Evolutionary conservation across 805 yeast species (phyloP), one percentile per base, ranked within the genome.

Genomic region (Saccharomycopsis amapae): DNA sequence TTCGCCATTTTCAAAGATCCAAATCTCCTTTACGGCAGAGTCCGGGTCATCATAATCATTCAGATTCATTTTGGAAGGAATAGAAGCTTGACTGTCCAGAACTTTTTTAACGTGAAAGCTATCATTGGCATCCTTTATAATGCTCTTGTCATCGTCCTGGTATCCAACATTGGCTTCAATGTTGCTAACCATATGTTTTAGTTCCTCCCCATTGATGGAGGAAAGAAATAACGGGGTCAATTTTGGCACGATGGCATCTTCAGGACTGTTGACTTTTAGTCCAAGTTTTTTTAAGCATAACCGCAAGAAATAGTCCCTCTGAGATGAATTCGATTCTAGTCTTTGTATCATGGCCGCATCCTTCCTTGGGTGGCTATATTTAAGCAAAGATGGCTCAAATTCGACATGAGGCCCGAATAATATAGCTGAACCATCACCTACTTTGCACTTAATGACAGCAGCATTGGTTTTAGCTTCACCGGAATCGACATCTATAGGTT

Each of bases 401-500:
- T 93, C 99, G 0, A 96, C 95, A 62, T 93, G 98, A 0, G 86
- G 75, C 0, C 97, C 97, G 12, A 83, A 71, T 10, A 93, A 69
- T 7, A 93, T 62, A 0, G 81, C 96, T 31, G 65, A 66, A 2
- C 98, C 98, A 32, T 73, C 66, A 1, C 95, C 96, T 2, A 78
- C 75, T 7, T 68, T 66, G 55, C 86, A 76, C 48, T 72, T 63
- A 3, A 93, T 75, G 0, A 77, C 84, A 0, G 97, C 96, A 0
- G 96, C 95, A 3, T 65, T 58, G 2, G 46, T 51, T 37, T 58
- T 58, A 26, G 61, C 68, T 2, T 60, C 58, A 12, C 55, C 51
- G 2, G 40, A 56, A 9, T 62, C 65, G 6, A 84, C 80, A 40
- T 80, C 83, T 0, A 79, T 56, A 0, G 65, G 62, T 1, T 76